Base-by-base conservation (phyloP, 1,139 yeast species). In the Keqinozyma sinolaborantium region DNA sequence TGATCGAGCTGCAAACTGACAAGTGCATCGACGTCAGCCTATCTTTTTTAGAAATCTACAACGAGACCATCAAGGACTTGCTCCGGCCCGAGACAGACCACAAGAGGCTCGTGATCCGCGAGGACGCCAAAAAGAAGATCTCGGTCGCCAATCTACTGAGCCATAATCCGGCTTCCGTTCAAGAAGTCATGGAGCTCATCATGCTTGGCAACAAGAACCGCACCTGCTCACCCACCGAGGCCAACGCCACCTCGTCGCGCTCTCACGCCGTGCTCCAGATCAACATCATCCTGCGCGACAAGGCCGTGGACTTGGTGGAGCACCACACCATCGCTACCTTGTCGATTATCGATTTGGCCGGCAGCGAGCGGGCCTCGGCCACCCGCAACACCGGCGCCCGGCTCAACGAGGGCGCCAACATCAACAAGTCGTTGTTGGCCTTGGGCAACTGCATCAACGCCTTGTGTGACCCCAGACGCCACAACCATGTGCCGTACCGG, bases 371-470 rank as follows among this genome's bases (percentile, higher is more conserved):
- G 30, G 97, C 97, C 0, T 81, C 94, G 1, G 84, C 95, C 0
- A 87, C 97, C 0, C 79, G 76, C 44, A 90, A 88, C 53, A 60
- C 87, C 35, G 97, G 97, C 0, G 74, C 72, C 15, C 60, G 95
- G 32, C 64, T 90, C 8, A 73, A 79, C 39, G 97, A 90, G 53
- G 97, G 97, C 16, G 97, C 97, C 11, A 86, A 86, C 52, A 90
- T 90, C 48, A 90, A 90, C 60, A 79, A 81, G 51, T 87, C 96
- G 0, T 61, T 90, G 29, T 61, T 90, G 33, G 96, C 97, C 0
- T 65, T 92, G 30, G 97, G 97, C 0, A 90, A 88, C 51, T 90
- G 97, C 56, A 90, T 92, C 42, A 88, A 87, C 54, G 96, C 97
- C 1, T 65, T 88, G 31, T 86, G 95, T 59, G 92, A 81, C 48